Conservation (phyloP, 495 filamentous ascomycete genomes). For the Neurospora sp. region DNA sequence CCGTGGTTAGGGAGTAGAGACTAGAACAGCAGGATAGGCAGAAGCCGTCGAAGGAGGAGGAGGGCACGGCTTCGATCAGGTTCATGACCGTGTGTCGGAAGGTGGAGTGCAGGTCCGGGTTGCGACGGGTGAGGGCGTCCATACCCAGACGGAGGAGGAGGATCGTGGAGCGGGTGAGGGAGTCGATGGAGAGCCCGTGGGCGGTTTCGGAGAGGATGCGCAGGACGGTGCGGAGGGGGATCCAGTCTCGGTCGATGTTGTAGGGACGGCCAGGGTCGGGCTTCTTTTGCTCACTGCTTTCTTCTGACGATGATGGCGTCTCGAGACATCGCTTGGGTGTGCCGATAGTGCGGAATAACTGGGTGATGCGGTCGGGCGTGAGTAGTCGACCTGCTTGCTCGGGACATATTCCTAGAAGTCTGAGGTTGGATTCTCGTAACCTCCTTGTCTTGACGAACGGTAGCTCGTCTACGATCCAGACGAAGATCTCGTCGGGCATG, state of each 20-base stretch:
- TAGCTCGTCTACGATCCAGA: conserved; percentile 67
- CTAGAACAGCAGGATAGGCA: conserved; percentile 37
- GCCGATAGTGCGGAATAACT: conserved; percentile 32
- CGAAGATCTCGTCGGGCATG: conserved; percentile 60
- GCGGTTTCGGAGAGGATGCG: conserved; percentile 23
- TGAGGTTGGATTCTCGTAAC: conserved; percentile 55
- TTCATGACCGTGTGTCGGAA: conserved; percentile 12
- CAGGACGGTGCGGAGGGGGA: conserved; percentile 23
- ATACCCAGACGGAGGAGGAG: conserved; percentile 47
- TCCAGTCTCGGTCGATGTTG: conserved; percentile 27
- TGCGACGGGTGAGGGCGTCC: conserved; percentile 30
- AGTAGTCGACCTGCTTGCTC: conserved; percentile 31
- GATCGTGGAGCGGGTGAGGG: conserved; percentile 17
- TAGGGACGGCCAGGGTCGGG: conserved; percentile 8
- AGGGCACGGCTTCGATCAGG: conserved; percentile 9
- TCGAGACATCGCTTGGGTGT: conserved; percentile 24
- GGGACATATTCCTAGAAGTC: conserved; percentile 26
- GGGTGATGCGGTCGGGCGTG: conserved; percentile 22
- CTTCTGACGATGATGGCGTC: not conserved
- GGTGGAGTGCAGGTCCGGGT: conserved; percentile 19
- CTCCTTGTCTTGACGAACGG: conserved; percentile 49
- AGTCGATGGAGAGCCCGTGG: conserved; percentile 6
- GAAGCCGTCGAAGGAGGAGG: conserved; percentile 15
- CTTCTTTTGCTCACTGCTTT: not conserved
- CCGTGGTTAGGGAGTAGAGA: conserved; percentile 39